Evolutionary conservation across 2,329 filamentous ascomycete species (phyloP), one percentile per base, ranked within the genome.

Genomic region (Cryphonectria nitschkei): DNA sequence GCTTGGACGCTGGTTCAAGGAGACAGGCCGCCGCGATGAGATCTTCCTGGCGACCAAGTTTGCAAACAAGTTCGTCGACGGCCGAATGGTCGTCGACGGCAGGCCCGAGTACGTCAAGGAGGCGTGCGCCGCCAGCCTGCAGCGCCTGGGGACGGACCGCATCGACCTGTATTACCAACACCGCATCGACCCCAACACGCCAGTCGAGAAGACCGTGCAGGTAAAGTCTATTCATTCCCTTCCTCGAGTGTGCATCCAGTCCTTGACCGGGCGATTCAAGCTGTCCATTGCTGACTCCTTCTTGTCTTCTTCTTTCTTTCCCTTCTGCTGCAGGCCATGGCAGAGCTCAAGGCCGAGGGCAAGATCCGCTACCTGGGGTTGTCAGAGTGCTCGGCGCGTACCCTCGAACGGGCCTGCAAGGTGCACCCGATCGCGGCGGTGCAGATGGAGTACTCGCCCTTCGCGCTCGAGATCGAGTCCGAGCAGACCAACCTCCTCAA

Each of bases 401-500:
- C 83, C 2, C 80, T 88, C 22, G 80, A 84, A 16, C 81, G 86
- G 3, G 86, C 85, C 7, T 77, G 80, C 76, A 82, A 82, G 63
- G 78, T 87, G 43, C 80, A 81, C 72, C 85, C 82, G 9, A 83
- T 88, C 70, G 77, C 82, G 16, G 85, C 85, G 2, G 80, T 85
- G 0, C 84, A 88, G 74, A 81, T 87, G 66, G 86, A 88, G 76
- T 86, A 84, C 75, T 83, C 80, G 3, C 84, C 84, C 1, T 88
- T 87, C 75, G 78, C 83, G 1, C 82, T 91, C 52, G 83, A 88
- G 71, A 88, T 92, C 73, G 89, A 91, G 77, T 84, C 84, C 22
- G 79, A 76, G 3, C 78, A 82, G 9, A 84, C 83, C 9, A 80
- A 81, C 26, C 76, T 89, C 46, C 77, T 89, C 14, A 79, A 82